Conservation (phyloP, 805 yeast genomes). For the Wickerhamomyces hampshirensis region DNA sequence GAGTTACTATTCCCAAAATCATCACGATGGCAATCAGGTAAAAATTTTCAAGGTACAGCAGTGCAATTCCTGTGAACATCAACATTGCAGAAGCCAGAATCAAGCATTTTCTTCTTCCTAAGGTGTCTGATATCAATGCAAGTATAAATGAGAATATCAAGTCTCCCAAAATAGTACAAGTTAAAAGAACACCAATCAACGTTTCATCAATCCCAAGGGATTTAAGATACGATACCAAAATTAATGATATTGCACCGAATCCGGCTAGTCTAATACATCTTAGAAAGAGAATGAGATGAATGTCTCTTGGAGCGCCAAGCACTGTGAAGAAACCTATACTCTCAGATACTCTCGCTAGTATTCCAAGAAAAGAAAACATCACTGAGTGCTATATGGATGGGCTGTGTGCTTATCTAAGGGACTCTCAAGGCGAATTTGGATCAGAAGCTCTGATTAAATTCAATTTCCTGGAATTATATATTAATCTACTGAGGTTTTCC, state of each 20-base stretch:
- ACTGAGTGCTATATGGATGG: no score
- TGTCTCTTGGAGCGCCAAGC: conserved; percentile 24
- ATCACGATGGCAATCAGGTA: conserved; percentile 34
- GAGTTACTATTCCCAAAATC: conserved; percentile 48
- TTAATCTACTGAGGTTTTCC: no score
- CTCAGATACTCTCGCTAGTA: conserved; percentile 1
- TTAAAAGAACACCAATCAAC: conserved; percentile 45
- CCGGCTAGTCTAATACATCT: conserved; percentile 31
- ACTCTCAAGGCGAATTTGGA: no score
- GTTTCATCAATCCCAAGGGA: conserved; percentile 37
- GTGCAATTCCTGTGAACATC: conserved; percentile 39
- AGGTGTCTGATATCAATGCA: conserved; percentile 40
- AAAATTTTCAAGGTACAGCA: conserved; percentile 31
- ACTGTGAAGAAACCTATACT: conserved; percentile 22
- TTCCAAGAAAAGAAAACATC: no score
- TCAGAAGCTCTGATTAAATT: no score
- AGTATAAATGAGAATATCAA: conserved; percentile 41
- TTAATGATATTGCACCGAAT: conserved; percentile 32
- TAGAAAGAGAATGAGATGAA: conserved; percentile 25
- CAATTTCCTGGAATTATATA: no score
- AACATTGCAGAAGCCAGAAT: conserved; percentile 36
- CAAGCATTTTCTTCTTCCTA: conserved; percentile 42
- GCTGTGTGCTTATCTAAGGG: no score
- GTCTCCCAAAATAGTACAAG: conserved; percentile 47
- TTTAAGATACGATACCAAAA: conserved; percentile 41